Evolutionary conservation across 148 eudicot species (phyloP), one percentile per base, ranked within the genome.

Genomic region (Euryodendron excelsum): DNA sequence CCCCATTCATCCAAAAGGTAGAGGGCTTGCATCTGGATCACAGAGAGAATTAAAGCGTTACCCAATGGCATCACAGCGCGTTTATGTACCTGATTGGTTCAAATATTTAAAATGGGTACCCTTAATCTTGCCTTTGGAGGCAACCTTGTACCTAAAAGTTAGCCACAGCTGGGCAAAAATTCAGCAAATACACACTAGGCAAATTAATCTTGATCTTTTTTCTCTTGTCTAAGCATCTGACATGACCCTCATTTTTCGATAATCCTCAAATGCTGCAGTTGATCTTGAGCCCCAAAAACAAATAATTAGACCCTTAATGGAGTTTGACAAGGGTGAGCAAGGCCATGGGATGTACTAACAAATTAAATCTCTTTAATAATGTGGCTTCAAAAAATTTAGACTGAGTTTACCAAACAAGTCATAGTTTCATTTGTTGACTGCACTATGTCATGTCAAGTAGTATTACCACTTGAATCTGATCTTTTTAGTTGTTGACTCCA

Each of bases 361-460:
- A n/a, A n/a, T n/a, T n/a, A n/a, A n/a, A n/a, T n/a, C n/a, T n/a
- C n/a, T n/a, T n/a, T n/a, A n/a, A n/a, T n/a, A n/a, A n/a, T n/a
- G n/a, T n/a, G n/a, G n/a, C n/a, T n/a, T n/a, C n/a, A n/a, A n/a
- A n/a, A n/a, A n/a, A n/a, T n/a, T n/a, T n/a, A n/a, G n/a, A n/a
- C n/a, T n/a, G n/a, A n/a, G n/a, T n/a, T n/a, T n/a, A n/a, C n/a
- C n/a, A n/a, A n/a, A n/a, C n/a, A n/a, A n/a, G n/a, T 61, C 14
- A 30, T 27, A 61, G 66, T 28, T 61, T 61, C n/a, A 63, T 63
- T 63, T 31, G 39, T 63, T 63, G 68, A n/a, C n/a, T n/a, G n/a
- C n/a, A n/a, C 30, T 39, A 30, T 21, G 5, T 30, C 68, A 37
- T 33, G 30, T 31, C 68, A 37, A 63, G 33, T n/a, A n/a, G n/a